These are phyloP conservation scores for Micractinium sp. DNA, from an alignment of 139 green algal species.

Conservation along the genomic window DNA sequence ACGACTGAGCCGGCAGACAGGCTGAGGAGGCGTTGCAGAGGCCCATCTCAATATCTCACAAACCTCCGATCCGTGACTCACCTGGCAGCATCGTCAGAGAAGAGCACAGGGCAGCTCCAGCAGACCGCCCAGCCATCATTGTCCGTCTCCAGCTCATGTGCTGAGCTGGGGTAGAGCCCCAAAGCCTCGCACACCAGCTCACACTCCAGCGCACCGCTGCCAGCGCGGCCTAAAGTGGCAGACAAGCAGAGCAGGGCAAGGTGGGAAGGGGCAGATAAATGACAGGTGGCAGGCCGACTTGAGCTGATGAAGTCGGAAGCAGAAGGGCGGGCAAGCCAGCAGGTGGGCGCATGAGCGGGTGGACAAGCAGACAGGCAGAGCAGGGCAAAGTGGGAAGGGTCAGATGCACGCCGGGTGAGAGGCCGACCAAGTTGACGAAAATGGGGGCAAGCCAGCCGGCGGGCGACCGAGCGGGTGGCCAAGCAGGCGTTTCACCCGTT, in stretches of 20 bases:
- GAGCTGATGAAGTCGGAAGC: too few relatives aligned
- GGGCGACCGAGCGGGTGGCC: neutral
- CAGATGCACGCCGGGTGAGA: too few relatives aligned
- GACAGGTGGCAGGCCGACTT: neutral
- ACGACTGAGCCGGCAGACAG: neutral
- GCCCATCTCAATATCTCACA: too few relatives aligned
- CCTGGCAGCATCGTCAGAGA: conserved; percentile 66
- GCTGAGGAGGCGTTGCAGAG: neutral
- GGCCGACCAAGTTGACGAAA: too few relatives aligned
- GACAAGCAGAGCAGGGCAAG: neutral
- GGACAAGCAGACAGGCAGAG: neutral
- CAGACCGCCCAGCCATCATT: conserved; percentile 40
- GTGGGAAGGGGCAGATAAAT: neutral
- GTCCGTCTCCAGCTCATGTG: conserved; percentile 37
- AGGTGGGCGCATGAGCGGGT: neutral
- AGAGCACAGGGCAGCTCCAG: conserved; percentile 66
- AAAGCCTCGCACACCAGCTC: conserved; percentile 46
- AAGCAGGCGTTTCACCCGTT: neutral
- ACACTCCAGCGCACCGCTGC: conserved; percentile 39
- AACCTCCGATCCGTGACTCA: neutral
- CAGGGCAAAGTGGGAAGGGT: neutral
- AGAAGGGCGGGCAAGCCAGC: neutral
- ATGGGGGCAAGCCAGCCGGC: neutral
- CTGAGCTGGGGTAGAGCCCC: conserved; percentile 39
- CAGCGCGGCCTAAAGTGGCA: conserved; percentile 15